phyloP scores from a whole-genome alignment of 148 eudicot species.

The Linanthus parryae region DNA sequence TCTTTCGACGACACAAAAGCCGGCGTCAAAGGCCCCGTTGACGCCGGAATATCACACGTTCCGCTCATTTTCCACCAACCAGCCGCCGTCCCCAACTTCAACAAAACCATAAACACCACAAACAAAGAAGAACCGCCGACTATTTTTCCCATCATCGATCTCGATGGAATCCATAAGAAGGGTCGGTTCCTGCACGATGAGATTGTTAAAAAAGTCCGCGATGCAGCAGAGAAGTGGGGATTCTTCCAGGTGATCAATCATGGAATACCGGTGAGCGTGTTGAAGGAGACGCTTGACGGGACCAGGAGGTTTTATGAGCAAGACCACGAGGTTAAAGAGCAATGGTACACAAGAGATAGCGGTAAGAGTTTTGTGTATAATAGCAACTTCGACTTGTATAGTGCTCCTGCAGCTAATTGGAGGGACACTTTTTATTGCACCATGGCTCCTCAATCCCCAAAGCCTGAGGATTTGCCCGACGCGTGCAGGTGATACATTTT shows the following conservation, averaged over 20 bases:
- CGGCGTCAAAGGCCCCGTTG: conserved; percentile 57
- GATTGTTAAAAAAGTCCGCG: conserved; percentile 20
- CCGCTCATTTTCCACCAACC: conserved; percentile 30
- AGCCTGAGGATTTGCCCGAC: conserved; percentile 28
- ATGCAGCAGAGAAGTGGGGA: conserved; percentile 34
- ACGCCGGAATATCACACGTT: conserved; percentile 29
- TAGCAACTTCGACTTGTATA: conserved; percentile 35
- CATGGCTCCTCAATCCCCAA: conserved; percentile 32
- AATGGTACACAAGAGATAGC: conserved; percentile 31
- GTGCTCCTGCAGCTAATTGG: conserved; percentile 28
- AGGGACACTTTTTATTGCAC: conserved; percentile 31
- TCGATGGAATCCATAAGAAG: background rate
- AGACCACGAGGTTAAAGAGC: conserved; percentile 32
- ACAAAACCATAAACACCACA: too few species aligned
- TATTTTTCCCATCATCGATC: conserved; percentile 31
- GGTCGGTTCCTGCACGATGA: background rate
- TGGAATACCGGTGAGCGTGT: conserved; percentile 25
- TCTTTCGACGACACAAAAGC: conserved; percentile 56
- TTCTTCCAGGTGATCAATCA: conserved; percentile 58
- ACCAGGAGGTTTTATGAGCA: conserved; percentile 34
- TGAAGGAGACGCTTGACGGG: conserved; percentile 36
- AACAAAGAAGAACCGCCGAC: too few species aligned
- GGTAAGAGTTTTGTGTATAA: conserved; percentile 19
- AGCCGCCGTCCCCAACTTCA: too few species aligned
- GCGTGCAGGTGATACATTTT: conserved; percentile 30